Percentiles rank a stretch among this genome's conserved stretches.
Conservation (phyloP, 352 stramenopile genomes). For the Globisporangium paroecandrum region DNA sequence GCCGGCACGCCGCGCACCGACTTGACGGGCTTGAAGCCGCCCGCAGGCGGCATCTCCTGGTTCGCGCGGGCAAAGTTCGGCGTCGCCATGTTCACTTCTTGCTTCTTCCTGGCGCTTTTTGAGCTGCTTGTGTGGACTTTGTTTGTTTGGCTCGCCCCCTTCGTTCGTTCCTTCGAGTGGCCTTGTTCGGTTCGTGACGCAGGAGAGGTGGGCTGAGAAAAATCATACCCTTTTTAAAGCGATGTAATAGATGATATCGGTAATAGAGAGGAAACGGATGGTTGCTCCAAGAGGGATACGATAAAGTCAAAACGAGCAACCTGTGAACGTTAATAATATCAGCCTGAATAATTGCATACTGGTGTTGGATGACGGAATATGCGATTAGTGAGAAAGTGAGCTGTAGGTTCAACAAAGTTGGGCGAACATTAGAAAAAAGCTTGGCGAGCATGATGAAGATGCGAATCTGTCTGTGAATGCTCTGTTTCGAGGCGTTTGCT, state of each 20-base stretch:
- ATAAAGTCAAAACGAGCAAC: not conserved
- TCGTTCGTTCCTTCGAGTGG: slow-evolving; percentile 3
- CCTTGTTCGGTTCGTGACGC: slow-evolving; percentile 7
- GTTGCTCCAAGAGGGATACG: not conserved
- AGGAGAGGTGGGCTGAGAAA: not conserved
- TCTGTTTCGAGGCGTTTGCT: not conserved
- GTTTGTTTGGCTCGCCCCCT: slow-evolving; percentile 3
- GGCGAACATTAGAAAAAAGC: too few species aligned
- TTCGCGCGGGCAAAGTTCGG: slow-evolving; percentile 69
- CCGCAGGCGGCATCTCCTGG: slow-evolving; percentile 82
- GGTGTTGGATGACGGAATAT: slow-evolving; percentile 8
- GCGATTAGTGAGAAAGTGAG: not conserved
- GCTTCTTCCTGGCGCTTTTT: slow-evolving; percentile 4
- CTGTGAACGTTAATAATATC: not conserved
- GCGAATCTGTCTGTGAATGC: not conserved
- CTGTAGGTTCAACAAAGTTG: not conserved
- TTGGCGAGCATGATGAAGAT: not conserved
- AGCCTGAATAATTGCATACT: not conserved
- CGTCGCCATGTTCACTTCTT: slow-evolving; percentile 57
- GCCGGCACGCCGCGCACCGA: slow-evolving; percentile 62
- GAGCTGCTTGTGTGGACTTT: not conserved
- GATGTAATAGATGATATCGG: not conserved
- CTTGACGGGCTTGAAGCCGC: slow-evolving; percentile 71
- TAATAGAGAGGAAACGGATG: not conserved
- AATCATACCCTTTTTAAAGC: not conserved